A percentile compares a stretch with the other conserved stretches of the same genome.
Conservation (phyloP, 2,329 filamentous ascomycete species). For the Shiraia sp. region DNA sequence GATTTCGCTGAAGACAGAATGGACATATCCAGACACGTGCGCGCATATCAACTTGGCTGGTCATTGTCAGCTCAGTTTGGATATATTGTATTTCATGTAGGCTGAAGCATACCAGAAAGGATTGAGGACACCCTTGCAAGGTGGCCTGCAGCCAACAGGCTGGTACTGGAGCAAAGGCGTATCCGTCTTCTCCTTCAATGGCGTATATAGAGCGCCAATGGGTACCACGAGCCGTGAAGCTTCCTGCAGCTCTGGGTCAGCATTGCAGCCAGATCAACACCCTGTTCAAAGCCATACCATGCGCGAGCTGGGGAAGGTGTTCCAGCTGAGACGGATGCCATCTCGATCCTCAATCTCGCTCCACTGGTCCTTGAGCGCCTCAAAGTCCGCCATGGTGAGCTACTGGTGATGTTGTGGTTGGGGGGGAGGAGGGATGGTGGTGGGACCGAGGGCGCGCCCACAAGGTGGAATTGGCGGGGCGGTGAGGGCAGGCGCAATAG, state of each 20-base stretch:
- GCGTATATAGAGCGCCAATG: constrained; percentile 94
- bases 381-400: constrained; percentile 76
- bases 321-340: constrained; percentile 96
- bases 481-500: constrained; percentile 15
- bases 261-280: constrained; percentile 19
- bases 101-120: constrained; percentile 78
- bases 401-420: constrained; percentile 11
- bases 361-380: constrained; percentile 93
- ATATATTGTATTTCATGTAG: not conserved
- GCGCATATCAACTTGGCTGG: constrained; percentile 79
- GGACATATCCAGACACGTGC: constrained; percentile 87
- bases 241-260: constrained; percentile 63
- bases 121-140: constrained; percentile 93
- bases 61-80: constrained; percentile 16
- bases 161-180: constrained; percentile 92
- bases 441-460: constrained; percentile 33
- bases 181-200: constrained; percentile 90
- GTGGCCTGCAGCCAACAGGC: constrained; percentile 93
- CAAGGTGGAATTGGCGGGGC: constrained; percentile 37
- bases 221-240: constrained; percentile 92
- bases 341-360: constrained; percentile 95
- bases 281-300: constrained; percentile 62
- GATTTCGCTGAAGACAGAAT: constrained; percentile 83
- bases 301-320: constrained; percentile 95
- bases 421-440: constrained; percentile 23